Conservation (phyloP, 1,284 basidiomycete genomes). For the Trichosporon sp. region DNA sequence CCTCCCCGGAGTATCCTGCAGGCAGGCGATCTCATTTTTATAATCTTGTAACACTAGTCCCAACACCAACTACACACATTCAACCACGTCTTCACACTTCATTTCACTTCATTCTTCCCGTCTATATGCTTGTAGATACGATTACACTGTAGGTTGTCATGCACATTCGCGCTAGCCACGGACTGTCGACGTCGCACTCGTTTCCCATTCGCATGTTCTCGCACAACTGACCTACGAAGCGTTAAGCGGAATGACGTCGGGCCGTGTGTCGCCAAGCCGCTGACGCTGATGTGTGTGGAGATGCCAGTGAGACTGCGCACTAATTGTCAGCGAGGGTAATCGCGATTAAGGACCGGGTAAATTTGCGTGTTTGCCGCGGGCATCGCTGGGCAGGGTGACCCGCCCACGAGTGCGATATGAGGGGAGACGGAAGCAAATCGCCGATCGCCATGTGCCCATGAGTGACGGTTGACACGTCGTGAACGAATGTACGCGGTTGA, state of each 20-base stretch:
- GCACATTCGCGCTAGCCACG: neutral
- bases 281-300: neutral
- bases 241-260: neutral
- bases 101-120: neutral
- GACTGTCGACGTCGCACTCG: too few species aligned
- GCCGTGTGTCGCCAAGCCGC: neutral
- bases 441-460: constrained; percentile 9
- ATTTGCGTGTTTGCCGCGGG: neutral
- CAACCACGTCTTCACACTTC: neutral
- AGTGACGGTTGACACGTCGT: neutral
- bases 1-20: neutral
- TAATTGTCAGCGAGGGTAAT: neutral
- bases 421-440: constrained; percentile 8
- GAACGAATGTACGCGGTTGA: neutral
- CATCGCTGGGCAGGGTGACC: too few species aligned
- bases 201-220: neutral
- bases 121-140: constrained; percentile 14
- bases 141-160: constrained; percentile 12
- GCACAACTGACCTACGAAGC: neutral
- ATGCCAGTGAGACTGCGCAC: neutral
- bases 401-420: neutral
- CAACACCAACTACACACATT: constrained; percentile 5
- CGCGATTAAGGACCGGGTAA: neutral
- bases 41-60: constrained; percentile 16
- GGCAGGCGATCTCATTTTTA: neutral